Conservation (phyloP, 2,329 filamentous ascomycete genomes). For the Pseudogymnoascus sp. region DNA sequence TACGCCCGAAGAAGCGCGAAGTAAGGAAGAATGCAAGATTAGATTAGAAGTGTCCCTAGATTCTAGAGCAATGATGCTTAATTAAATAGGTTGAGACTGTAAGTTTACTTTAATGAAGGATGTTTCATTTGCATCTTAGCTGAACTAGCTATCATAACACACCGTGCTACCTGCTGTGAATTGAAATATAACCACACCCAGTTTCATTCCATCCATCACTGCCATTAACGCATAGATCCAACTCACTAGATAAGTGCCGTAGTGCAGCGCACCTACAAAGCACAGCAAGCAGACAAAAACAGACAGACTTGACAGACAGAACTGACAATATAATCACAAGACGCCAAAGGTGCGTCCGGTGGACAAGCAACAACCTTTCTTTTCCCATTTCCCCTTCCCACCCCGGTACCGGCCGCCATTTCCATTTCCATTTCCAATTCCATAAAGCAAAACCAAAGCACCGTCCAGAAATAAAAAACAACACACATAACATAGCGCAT, state of each 20-base stretch:
- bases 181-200: neutral
- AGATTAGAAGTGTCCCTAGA: neutral
- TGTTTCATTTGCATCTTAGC: neutral
- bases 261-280: neutral
- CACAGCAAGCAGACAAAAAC: neutral
- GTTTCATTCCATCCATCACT: neutral
- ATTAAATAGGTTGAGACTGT: neutral
- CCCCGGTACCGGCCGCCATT: neutral
- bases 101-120: neutral
- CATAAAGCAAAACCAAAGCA: neutral
- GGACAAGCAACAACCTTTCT: neutral
- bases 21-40: slow-evolving; percentile 37
- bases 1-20: slow-evolving; percentile 69
- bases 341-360: neutral
- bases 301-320: neutral
- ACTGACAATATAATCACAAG: neutral
- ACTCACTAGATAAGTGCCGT: neutral
- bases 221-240: neutral
- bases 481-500: neutral
- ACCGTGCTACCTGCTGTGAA: neutral
- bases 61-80: neutral
- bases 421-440: neutral
- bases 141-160: neutral
- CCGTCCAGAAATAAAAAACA: neutral
- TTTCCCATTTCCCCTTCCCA: neutral